Evolutionary conservation across 2,329 filamentous ascomycete genomes (phyloP).

Genomic region (Nothopassalora personata): DNA sequence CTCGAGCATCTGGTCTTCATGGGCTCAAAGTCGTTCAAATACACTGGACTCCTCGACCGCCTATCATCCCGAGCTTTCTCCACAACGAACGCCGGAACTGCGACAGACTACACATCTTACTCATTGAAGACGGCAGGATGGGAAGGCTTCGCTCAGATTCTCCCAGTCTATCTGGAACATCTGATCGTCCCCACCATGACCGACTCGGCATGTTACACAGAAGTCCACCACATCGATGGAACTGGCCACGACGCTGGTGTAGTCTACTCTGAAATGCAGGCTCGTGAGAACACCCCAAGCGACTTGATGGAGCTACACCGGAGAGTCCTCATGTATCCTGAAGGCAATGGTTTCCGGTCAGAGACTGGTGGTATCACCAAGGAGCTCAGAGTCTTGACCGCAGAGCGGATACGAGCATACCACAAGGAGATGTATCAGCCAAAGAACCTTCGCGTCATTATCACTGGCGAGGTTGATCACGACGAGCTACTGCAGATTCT

Average conservation of each 20-base stretch:
- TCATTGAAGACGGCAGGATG: slow-evolving; percentile 92
- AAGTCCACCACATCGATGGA: slow-evolving; percentile 93
- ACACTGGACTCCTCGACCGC: slow-evolving; percentile 93
- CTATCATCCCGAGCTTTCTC: slow-evolving; percentile 91
- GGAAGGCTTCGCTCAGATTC: slow-evolving; percentile 91
- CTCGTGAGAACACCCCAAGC: slow-evolving; percentile 73
- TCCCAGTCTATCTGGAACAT: slow-evolving; percentile 94
- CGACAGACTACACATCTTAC: slow-evolving; percentile 93
- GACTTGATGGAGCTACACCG: slow-evolving; percentile 85
- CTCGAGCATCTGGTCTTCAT: slow-evolving; percentile 51
- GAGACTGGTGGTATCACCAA: slow-evolving; percentile 99
- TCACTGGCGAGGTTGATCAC: slow-evolving; percentile 90
- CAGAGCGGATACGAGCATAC: slow-evolving; percentile 87
- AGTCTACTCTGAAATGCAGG: slow-evolving; percentile 99
- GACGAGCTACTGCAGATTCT: slow-evolving; percentile 72
- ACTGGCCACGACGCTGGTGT: slow-evolving; percentile 81
- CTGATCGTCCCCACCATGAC: slow-evolving; percentile 86
- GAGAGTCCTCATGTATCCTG: slow-evolving; percentile 75
- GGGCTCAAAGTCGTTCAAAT: slow-evolving; percentile 86
- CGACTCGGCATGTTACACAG: slow-evolving; percentile 87
- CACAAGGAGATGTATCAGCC: slow-evolving; percentile 98
- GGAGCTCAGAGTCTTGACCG: slow-evolving; percentile 75
- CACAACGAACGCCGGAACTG: slow-evolving; percentile 93
- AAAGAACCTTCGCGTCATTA: slow-evolving; percentile 83
- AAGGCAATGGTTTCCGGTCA: slow-evolving; percentile 87